A percentile compares a stretch with the other conserved stretches of the same genome.
phyloP scores from a whole-genome alignment of 805 yeast genomes.

The Cyberlindnera mrakii region DNA sequence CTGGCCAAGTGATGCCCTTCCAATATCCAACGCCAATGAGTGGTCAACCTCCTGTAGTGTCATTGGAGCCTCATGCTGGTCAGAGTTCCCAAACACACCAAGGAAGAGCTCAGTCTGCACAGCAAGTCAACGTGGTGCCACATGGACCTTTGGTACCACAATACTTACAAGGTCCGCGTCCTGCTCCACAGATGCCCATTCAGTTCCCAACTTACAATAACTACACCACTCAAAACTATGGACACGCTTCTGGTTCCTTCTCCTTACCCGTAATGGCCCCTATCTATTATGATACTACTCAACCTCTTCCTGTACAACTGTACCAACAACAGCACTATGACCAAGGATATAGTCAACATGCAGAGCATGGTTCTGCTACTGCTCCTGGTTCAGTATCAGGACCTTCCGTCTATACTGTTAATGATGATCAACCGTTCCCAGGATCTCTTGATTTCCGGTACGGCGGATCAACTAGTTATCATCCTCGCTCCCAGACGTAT shows the following conservation, averaged over 20 bases:
- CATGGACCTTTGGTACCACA: no score
- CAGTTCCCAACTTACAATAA: conserved; percentile 1
- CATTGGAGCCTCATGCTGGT: no score
- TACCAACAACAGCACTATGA: conserved; percentile 1
- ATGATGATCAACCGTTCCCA: conserved; percentile 21
- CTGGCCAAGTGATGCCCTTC: neutral
- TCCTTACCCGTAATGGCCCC: conserved; percentile 2
- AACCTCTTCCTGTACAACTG: neutral
- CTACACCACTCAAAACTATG: conserved; percentile 1
- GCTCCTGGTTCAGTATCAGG: neutral
- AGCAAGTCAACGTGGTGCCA: no score
- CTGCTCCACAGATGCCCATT: neutral
- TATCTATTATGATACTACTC: neutral
- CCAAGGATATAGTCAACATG: neutral
- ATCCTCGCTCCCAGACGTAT: conserved; percentile 16
- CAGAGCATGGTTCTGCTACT: neutral
- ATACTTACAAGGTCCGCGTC: neutral
- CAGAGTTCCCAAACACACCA: no score
- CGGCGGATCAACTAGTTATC: neutral
- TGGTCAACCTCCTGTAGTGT: no score
- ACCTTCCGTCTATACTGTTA: neutral
- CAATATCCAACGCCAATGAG: neutral
- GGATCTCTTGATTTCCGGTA: conserved; percentile 15
- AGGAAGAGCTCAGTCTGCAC: no score
- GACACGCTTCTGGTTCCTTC: conserved; percentile 1